Evolutionary conservation across 2,329 filamentous ascomycete species (phyloP), one percentile per base, ranked within the genome.

Genomic region (Colletotrichum paranaense): DNA sequence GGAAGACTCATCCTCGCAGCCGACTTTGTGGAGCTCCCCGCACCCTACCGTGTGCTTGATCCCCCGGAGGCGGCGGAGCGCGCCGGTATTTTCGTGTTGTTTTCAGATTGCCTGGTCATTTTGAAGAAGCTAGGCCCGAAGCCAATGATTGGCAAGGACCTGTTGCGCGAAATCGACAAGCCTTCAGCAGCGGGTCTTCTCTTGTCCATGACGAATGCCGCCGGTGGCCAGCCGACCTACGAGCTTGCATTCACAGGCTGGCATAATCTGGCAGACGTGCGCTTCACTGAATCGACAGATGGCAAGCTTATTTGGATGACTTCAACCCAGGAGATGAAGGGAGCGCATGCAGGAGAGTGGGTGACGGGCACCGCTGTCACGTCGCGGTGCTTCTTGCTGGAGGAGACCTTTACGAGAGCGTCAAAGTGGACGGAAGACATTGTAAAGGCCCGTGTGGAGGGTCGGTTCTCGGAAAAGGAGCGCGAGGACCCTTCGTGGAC

Each of bases 91-190:
- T 88, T 98, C 63, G 84, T 98, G 4, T 86, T 98, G 3, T 98
- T 98, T 79, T 91, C 94, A 3, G 95, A 98, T 78, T 93, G 90
- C 67, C 81, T 98, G 1, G 88, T 97, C 19, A 85, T 98, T 24
- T 83, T 98, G 16, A 92, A 92, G 76, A 97, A 95, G 81, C 85
- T 90, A 32, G 85, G 87, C 4, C 88, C 88, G 9, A 88, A 88
- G 67, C 90, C 88, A 38, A 86, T 91, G 59, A 93, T 92, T 8
- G 94, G 94, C 5, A 92, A 94, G 52, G 93, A 94, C 70, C 84
- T 98, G 65, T 83, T 97, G 67, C 92, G 95, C 4, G 95, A 98
- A 78, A 88, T 98, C 46, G 95, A 98, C 78, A 95, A 94, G 78
- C 93, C 93, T 26, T 93, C 91, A 2, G 87, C 91, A 1, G 89